These are phyloP conservation scores for Coccomyxa subellipsoidea DNA, from an alignment of 163 green algal species.

Conservation along the genomic window DNA sequence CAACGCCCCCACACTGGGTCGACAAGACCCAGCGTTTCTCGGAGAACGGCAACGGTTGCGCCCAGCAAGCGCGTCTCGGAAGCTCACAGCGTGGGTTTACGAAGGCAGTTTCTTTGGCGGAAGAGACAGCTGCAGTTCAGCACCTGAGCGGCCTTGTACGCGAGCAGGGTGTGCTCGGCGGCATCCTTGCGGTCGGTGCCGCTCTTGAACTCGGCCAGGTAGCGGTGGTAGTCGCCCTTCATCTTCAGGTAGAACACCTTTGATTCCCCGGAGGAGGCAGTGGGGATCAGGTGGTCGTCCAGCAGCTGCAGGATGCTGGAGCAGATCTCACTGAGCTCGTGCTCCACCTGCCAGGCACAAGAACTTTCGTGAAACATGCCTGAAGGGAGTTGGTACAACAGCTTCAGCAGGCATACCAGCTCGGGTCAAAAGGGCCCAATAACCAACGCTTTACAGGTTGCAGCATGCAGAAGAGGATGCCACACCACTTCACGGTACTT, in stretches of 20 bases:
- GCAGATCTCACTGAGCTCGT: conserved; percentile 97
- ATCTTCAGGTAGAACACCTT: conserved; percentile 97
- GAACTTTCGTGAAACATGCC: background rate
- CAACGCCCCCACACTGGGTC: background rate
- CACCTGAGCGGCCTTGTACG: conserved; percentile 96
- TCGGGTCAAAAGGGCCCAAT: conserved; percentile 4
- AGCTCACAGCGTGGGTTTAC: background rate
- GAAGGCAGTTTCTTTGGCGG: background rate
- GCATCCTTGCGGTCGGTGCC: conserved; percentile 91
- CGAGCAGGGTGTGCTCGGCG: conserved; percentile 94
- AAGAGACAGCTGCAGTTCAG: background rate
- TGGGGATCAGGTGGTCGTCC: conserved; percentile 95
- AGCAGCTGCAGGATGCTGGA: conserved; percentile 91
- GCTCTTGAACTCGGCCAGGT: conserved; percentile 99
- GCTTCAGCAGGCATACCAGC: background rate
- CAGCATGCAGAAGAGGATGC: conserved; percentile 1
- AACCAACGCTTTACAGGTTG: background rate
- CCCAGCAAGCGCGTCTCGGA: background rate
- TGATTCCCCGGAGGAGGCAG: conserved; percentile 88
- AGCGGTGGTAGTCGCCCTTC: conserved; percentile 98
- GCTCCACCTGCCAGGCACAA: conserved; percentile 79
- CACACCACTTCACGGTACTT: conserved; percentile 84
- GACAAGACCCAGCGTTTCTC: background rate
- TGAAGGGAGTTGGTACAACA: background rate
- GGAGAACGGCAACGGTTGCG: background rate